phyloP scores from a whole-genome alignment of 176 grass and related monocot genomes.

The Bonia amplexicaulis region DNA sequence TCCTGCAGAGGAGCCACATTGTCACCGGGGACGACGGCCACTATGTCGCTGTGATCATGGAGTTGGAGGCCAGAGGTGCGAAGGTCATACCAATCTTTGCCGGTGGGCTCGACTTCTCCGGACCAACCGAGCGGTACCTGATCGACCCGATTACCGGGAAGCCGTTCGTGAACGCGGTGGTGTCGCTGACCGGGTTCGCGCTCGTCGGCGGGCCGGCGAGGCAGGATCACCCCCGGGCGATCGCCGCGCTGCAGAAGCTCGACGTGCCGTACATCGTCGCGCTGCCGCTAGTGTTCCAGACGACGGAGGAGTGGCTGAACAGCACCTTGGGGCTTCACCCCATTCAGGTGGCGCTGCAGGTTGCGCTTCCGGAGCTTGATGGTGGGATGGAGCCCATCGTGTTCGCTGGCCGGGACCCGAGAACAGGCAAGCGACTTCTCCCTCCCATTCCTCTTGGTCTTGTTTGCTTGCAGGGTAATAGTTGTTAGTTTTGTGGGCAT shows the following conservation, averaged over 20 bases:
- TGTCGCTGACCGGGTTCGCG: slow-evolving; percentile 92
- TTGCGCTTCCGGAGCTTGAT: slow-evolving; percentile 90
- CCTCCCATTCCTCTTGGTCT: not conserved
- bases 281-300: slow-evolving; percentile 94
- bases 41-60: slow-evolving; percentile 99
- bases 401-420: slow-evolving; percentile 76
- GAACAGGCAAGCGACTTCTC: slow-evolving; percentile 50
- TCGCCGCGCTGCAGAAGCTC: slow-evolving; percentile 80
- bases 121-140: slow-evolving; percentile 57
- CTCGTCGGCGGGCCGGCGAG: slow-evolving; percentile 92
- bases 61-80: slow-evolving; percentile 86
- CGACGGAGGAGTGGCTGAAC: slow-evolving; percentile 96
- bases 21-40: slow-evolving; percentile 90
- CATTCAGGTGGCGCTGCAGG: slow-evolving; percentile 96
- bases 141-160: slow-evolving; percentile 68
- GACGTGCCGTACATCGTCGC: slow-evolving; percentile 99
- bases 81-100: slow-evolving; percentile 93
- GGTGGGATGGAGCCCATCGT: slow-evolving; percentile 99
- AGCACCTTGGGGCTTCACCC: slow-evolving; percentile 93
- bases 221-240: slow-evolving; percentile 93
- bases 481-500: not conserved
- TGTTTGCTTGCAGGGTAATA: not conserved
- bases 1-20: slow-evolving; percentile 94
- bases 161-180: slow-evolving; percentile 75
- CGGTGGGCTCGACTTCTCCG: slow-evolving; percentile 85